Conservation (phyloP, 179 eudicot species). For the Spinacia oleracea region DNA sequence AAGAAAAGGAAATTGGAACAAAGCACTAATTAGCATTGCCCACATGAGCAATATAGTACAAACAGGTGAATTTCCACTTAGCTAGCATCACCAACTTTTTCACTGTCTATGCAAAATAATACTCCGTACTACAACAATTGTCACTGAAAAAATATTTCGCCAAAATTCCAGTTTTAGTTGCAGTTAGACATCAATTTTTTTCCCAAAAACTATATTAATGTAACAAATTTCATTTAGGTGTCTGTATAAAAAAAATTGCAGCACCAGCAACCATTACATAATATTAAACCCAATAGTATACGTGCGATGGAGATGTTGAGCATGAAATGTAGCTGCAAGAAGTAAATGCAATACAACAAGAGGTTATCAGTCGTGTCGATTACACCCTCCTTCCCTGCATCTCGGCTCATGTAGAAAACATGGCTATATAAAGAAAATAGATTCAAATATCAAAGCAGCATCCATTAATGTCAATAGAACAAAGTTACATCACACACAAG, state of each 20-base stretch:
- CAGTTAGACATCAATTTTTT: neutral
- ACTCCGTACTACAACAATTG: constrained; percentile 3
- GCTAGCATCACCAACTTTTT: neutral
- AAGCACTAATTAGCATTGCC: neutral
- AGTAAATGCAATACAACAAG: constrained; percentile 23
- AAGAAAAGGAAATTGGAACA: neutral
- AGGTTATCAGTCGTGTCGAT: constrained; percentile 93
- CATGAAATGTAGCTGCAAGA: neutral
- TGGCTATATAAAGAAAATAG: constrained; percentile 54
- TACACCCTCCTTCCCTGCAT: constrained; percentile 99
- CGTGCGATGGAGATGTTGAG: too few relatives aligned
- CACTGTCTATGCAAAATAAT: neutral
- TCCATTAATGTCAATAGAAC: neutral
- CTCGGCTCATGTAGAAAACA: constrained; percentile 98
- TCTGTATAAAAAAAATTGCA: neutral
- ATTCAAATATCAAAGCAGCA: constrained; percentile 6
- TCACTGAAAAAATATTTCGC: neutral
- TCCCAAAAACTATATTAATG: neutral
- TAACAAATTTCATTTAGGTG: neutral
- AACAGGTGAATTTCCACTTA: neutral
- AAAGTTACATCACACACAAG: neutral
- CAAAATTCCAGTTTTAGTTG: too few relatives aligned
- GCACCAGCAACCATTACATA: neutral
- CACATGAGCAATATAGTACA: neutral
- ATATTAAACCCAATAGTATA: neutral